Evolutionary conservation across 1,284 basidiomycete species (phyloP), one percentile per base, ranked within the genome.

Genomic region (Cryptococcus neoformans): DNA sequence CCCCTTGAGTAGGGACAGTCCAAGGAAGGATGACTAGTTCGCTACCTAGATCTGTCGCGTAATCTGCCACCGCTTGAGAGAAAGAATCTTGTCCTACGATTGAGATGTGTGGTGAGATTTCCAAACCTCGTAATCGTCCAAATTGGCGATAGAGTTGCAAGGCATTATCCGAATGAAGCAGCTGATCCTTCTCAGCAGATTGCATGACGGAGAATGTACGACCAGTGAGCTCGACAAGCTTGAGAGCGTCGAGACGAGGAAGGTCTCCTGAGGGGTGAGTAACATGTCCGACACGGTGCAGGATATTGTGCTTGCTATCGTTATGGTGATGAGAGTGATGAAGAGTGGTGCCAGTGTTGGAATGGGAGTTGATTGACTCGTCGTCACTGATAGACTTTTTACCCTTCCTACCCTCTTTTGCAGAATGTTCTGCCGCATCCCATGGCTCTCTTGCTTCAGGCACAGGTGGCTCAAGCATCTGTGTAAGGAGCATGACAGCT

Each of bases 21-120:
- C 92, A 96, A 0, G 92, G 91, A 2, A 96, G 63, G 49, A 95
- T 80, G 52, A 94, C 81, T 76, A 96, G 81, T 63, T 95, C 85
- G 1, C 88, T 83, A 1, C 77, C 78, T 4, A 81, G 77, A 39
- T 85, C 82, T 14, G 76, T 71, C 1, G 84, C 87, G 62, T 90
- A 86, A 10, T 83, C 79, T 0, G 84, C 78, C n/a, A 95, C 86
- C 16, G 84, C 84, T 0, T 79, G 68, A 0, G 88, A 77, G 74
- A 88, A 92, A 54, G 87, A 85, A 45, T 89, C 86, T 41, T 83
- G 80, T 16, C 85, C 83, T 6, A 93, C 83, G 39, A 88, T 84
- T 12, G 85, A 83, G 54, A 87, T 80, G 21, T 81, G 79, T 6
- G 82, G 76, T 2, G 82, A 81, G 35, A 92, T 84, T 2, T 83